These are phyloP conservation scores for Fusarium globosum DNA, from an alignment of 2,329 filamentous ascomycete genomes.

Conservation along the genomic window DNA sequence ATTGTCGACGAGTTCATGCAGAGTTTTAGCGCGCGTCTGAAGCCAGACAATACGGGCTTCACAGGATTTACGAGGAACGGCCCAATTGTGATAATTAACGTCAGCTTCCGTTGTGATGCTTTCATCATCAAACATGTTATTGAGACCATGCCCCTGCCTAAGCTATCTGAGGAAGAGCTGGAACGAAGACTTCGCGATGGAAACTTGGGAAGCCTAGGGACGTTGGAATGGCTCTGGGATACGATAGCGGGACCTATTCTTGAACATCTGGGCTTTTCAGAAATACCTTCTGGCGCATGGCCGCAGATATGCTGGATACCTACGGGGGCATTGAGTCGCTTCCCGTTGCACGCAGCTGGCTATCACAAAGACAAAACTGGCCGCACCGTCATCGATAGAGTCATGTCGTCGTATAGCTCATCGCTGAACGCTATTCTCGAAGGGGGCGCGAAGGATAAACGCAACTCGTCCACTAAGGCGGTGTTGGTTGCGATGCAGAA, in stretches of 20 bases:
- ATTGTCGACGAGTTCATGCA: neutral
- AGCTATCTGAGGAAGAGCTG: accelerated
- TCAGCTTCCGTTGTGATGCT: neutral
- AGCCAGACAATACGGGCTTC: neutral
- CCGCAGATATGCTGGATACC: neutral
- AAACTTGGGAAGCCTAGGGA: neutral
- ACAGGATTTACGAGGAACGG: neutral
- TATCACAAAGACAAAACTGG: neutral
- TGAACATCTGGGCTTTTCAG: accelerated
- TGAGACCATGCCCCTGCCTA: neutral
- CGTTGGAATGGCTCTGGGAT: neutral
- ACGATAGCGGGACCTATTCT: neutral
- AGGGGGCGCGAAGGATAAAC: accelerated
- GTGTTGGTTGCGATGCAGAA: neutral
- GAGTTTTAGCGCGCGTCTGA: accelerated
- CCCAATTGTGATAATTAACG: neutral
- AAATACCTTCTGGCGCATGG: neutral
- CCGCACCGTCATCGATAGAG: neutral
- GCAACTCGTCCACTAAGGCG: neutral
- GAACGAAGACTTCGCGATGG: neutral
- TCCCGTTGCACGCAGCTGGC: neutral
- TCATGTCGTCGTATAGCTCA: neutral
- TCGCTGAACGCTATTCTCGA: neutral
- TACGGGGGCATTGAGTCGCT: neutral
- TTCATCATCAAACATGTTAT: neutral